A percentile compares a stretch with the other conserved stretches of the same genome.
Conservation (phyloP, 2,329 filamentous ascomycete genomes). For the Fusarium virguliforme region DNA sequence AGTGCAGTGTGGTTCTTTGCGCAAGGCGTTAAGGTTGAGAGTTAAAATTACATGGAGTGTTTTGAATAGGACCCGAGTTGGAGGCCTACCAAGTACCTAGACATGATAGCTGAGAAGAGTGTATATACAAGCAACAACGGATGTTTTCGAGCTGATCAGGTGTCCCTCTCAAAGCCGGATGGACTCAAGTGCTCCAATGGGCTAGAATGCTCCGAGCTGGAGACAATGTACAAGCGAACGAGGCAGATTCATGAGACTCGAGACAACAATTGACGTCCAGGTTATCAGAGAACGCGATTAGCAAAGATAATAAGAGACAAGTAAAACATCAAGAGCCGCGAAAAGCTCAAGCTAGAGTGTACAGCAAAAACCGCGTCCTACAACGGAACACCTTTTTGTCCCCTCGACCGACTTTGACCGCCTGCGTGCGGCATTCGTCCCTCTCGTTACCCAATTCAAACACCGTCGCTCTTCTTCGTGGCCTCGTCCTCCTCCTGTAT, state of each 20-base stretch:
- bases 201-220: neutral
- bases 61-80: neutral
- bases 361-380: slow-evolving; percentile 44
- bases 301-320: slow-evolving; percentile 42
- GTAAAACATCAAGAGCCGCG: slow-evolving; percentile 43
- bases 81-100: neutral
- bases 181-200: neutral
- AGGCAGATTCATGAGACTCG: slow-evolving; percentile 11
- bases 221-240: slow-evolving; percentile 3
- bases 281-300: slow-evolving; percentile 43
- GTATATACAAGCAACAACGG: neutral
- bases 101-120: slow-evolving; percentile 2
- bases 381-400: slow-evolving; percentile 37
- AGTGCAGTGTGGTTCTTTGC: slow-evolving; percentile 23
- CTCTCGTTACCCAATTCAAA: slow-evolving; percentile 7
- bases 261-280: slow-evolving; percentile 40
- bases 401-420: slow-evolving; percentile 23
- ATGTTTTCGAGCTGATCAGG: neutral
- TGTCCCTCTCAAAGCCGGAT: neutral
- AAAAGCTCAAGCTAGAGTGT: slow-evolving; percentile 46
- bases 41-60: slow-evolving; percentile 11
- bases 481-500: slow-evolving; percentile 6
- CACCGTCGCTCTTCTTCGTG: slow-evolving; percentile 3
- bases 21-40: slow-evolving; percentile 38
- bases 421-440: slow-evolving; percentile 14